A percentile compares a stretch with the other conserved stretches of the same genome.
phyloP scores from a whole-genome alignment of 495 filamentous ascomycete species.

The Penicillium paradoxum region DNA sequence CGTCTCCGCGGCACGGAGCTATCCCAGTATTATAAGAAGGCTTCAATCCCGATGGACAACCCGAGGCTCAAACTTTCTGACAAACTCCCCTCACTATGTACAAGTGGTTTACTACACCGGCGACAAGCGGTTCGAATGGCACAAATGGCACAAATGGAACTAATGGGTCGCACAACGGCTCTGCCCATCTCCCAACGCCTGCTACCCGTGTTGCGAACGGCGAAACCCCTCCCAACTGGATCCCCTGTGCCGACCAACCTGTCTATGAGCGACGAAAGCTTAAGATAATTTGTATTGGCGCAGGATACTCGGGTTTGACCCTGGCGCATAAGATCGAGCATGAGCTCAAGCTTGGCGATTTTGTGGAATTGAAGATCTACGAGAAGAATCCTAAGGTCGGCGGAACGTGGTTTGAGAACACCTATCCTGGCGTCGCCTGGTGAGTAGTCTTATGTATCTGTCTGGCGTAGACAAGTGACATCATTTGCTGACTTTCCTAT shows the following conservation, averaged over 20 bases:
- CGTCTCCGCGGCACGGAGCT: no score
- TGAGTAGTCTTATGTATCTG: neutral
- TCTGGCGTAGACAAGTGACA: neutral
- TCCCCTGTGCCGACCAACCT: neutral
- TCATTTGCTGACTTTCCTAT: neutral
- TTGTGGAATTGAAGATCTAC: conserved; percentile 28
- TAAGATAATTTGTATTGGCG: conserved; percentile 36
- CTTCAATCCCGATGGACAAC: no score
- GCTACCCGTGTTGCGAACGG: neutral
- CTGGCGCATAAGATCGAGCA: conserved; percentile 31
- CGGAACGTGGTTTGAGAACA: conserved; percentile 40
- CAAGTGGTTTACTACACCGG: no score
- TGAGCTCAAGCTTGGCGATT: conserved; percentile 12
- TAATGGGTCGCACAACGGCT: neutral
- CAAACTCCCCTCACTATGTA: no score
- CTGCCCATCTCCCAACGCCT: neutral
- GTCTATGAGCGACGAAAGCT: conserved; percentile 18
- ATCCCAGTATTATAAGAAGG: no score
- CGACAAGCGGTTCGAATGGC: no score
- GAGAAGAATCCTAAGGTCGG: conserved; percentile 37
- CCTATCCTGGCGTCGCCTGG: conserved; percentile 32
- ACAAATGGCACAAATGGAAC: no score
- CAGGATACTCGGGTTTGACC: conserved; percentile 34
- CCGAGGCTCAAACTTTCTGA: no score
- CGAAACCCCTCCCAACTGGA: neutral